Conservation (phyloP, 1,284 basidiomycete species). For the Coniophora puteana region DNA sequence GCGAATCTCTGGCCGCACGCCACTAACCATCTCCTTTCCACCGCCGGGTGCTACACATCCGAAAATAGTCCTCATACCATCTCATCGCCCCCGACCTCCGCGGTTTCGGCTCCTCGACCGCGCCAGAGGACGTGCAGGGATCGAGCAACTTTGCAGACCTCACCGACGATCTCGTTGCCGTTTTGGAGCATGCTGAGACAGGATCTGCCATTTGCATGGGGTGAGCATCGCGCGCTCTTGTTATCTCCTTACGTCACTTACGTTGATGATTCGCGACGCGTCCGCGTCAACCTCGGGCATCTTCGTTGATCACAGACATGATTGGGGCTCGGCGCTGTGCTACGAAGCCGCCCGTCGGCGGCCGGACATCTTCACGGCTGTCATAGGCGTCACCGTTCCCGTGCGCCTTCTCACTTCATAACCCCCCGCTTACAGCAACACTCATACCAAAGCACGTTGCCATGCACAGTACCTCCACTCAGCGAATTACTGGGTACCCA, state of each 20-base stretch:
- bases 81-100: constrained; percentile 58
- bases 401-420: constrained; percentile 31
- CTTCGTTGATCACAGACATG: constrained; percentile 44
- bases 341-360: constrained; percentile 62
- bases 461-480: constrained; percentile 49
- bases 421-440: no score
- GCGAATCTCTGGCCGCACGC: no score
- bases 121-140: constrained; percentile 55
- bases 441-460: constrained; percentile 3
- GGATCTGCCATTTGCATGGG: constrained; percentile 55
- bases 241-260: neutral
- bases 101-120: constrained; percentile 64
- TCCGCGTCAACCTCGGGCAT: no score
- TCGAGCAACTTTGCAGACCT: constrained; percentile 59
- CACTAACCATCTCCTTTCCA: constrained; percentile 1
- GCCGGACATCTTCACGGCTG: constrained; percentile 56
- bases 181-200: constrained; percentile 49
- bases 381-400: constrained; percentile 59
- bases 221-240: constrained; percentile 29
- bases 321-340: constrained; percentile 67
- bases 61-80: constrained; percentile 56
- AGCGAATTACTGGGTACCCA: constrained; percentile 41
- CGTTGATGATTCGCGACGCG: no score
- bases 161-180: constrained; percentile 56
- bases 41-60: no score